Evolutionary conservation across 768 basidiomycete genomes (phyloP), one percentile per base, ranked within the genome.

Genomic region (Pluteus cervinus): DNA sequence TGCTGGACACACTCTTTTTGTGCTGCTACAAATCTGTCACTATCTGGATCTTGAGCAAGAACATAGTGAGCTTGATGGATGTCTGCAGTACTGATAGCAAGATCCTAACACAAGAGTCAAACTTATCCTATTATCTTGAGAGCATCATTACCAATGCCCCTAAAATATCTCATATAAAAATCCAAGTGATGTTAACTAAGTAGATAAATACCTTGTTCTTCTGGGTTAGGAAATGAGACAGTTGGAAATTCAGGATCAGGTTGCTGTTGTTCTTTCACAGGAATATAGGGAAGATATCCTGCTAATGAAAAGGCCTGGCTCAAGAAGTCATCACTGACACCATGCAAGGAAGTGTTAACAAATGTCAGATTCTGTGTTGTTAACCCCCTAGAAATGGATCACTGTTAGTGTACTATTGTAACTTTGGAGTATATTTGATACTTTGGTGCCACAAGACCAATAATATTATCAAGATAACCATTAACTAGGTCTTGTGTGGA

Each of bases 341-440:
- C 90, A 48, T 93, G 90, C 84, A 93, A 81, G 0, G 89, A 84
- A 0, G 91, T 93, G 52, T 89, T 88, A 14, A 88, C 83, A 47
- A 92, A 87, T 47, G 67, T 74, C 43, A 81, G n/a, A n/a, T n/a
- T n/a, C n/a, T n/a, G n/a, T n/a, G n/a, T 40, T 4, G 60, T 24
- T 2, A 60, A 51, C 4, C 48, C 44, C 1, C 58, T 45, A 44
- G 75, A 79, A 17, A 68, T 36, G 2, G 34, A 24, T 29, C 40
- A 35, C n/a, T 21, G 9, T 12, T 29, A 11, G 29, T 15, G 29
- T 18, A 7, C 8, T 5, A 17, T 18, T 17, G 11, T 16, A 24
- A 29, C 22, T 9, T 2, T 10, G 10, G 11, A 8, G 17, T 2
- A 24, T 14, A 3, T 17, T 3, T 14, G n/a, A 12, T 44, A 65